Evolutionary conservation across 2,329 filamentous ascomycete genomes (phyloP), one percentile per base, ranked within the genome.

Genomic region (Phoma sp.): DNA sequence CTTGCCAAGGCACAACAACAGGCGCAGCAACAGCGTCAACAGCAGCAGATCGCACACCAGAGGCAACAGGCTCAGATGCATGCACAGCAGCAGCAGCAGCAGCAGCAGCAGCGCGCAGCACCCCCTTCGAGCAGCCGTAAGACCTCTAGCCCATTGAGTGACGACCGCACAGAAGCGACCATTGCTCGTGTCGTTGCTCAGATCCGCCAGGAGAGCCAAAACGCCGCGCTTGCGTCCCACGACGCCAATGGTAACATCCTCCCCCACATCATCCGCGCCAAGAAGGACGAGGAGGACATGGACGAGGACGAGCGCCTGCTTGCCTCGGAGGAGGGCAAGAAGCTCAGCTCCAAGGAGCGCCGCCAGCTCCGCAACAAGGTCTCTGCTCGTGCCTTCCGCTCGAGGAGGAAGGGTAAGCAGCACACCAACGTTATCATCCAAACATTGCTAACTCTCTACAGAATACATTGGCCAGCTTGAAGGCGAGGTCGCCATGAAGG

Each of bases 361-460:
- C 88, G 95, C 64, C 95, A 98, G 77, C 84, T 99, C n/a, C 87
- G 95, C 62, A 99, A 99, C 85, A 99, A 99, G 80, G 95, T 99
- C 4, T 99, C 95, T 37, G 95, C 95, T 60, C 91, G 95, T 65
- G 94, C 94, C 46, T 99, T 99, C 87, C 90, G 95, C 52, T 97
- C 93, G n/a, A 85, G 95, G 68, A 89, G 95, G 83, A 99, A 99
- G 84, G 94, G 94, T 97, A 87, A 82, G 84, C 72, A 62, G 1
- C 17, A 24, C 35, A 40, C 24, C 3, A 15, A 7, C n/a, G 13
- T 19, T 17, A 41, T 19, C 25, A 35, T 38, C 24, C 2, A 24
- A 55, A 24, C 21, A 6, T 31, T 49, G 64, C 85, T 91, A 83
- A 91, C 76, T 37, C 52, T 13, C 27, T 24, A 37, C 69, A 98